Evolutionary conservation across 768 basidiomycete genomes (phyloP).

Genomic region (Lepiota brunneoincarnata): DNA sequence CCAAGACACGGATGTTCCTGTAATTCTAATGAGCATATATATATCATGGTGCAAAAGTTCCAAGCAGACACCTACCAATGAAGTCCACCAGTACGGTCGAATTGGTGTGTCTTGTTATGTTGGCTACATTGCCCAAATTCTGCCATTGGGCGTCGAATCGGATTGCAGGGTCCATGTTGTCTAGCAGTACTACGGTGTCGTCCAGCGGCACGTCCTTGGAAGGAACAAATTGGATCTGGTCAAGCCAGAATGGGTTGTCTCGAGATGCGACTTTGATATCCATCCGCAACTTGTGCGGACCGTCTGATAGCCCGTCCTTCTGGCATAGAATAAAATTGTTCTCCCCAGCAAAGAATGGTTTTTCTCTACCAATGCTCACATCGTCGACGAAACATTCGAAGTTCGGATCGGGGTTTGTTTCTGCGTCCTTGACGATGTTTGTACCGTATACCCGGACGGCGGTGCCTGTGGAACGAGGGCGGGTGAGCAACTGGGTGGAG

Average conservation of each 20-base stretch:
- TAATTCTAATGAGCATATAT: background rate
- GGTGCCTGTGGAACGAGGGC: conserved; percentile 9
- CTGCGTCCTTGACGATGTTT: no score
- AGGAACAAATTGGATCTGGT: conserved; percentile 24
- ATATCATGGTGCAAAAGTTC: conserved; percentile 12
- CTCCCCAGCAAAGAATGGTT: no score
- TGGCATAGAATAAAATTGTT: no score
- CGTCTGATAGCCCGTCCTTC: no score
- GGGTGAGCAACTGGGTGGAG: background rate
- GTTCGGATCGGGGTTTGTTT: no score
- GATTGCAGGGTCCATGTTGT: conserved; percentile 19
- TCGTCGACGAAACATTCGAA: no score
- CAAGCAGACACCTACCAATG: conserved; percentile 16
- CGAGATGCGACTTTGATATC: no score
- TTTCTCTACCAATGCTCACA: no score
- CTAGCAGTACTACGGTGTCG: conserved; percentile 16
- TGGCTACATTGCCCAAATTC: conserved; percentile 15
- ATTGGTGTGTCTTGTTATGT: conserved; percentile 14
- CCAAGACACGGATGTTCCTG: conserved; percentile 15
- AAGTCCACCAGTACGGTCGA: conserved; percentile 18
- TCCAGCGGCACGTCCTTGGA: conserved; percentile 17
- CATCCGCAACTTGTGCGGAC: no score
- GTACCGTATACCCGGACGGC: conserved; percentile 15
- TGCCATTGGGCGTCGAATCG: conserved; percentile 22
- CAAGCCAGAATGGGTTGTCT: no score